Evolutionary conservation across 805 yeast species (phyloP), one percentile per base, ranked within the genome.

Genomic region (Lipomyces yamadae): DNA sequence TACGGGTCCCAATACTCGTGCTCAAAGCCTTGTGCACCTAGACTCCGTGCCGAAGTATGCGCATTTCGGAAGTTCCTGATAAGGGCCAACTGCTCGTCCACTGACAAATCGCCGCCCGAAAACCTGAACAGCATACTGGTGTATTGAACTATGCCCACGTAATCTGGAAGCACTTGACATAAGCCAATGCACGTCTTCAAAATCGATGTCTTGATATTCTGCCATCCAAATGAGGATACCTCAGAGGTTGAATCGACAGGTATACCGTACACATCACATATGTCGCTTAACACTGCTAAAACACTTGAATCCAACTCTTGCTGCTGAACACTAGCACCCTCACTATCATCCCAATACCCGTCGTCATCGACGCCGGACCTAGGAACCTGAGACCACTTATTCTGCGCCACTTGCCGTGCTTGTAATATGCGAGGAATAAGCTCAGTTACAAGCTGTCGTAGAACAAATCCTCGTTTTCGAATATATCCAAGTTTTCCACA

Each of bases 1-100:
- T 81, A 83, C 0, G 88, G 86, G 76, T 94, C 97, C 91, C 96
- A 91, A 73, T 91, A 91, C 0, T 80, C 77, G 13, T 63, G 68
- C 42, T 70, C 68, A 53, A 70, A 60, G 4, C 53, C 71, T n/a
- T 63, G 52, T 10, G 68, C n/a, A 10, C 72, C 72, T 33, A 68
- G 29, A 7, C 70, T 48, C 3, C 54, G n/a, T 2, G 68, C 67
- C 2, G 55, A 34, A 4, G 63, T 54, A 45, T 61, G 61, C 4
- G 72, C 69, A 13, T 62, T 55, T 2, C 60, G 52, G 63, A 70
- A 60, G n/a, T 58, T 58, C 15, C 62, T 58, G 6, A 61, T 37
- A n/a, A 63, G 42, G 10, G 65, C 35, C 8, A 63, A 18, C 48
- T 69, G 72, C 55, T 69, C 72, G 18, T 69, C 70, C 4, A 56